Conservation (phyloP, 1,284 basidiomycete species). For the Irpex lacteus region DNA sequence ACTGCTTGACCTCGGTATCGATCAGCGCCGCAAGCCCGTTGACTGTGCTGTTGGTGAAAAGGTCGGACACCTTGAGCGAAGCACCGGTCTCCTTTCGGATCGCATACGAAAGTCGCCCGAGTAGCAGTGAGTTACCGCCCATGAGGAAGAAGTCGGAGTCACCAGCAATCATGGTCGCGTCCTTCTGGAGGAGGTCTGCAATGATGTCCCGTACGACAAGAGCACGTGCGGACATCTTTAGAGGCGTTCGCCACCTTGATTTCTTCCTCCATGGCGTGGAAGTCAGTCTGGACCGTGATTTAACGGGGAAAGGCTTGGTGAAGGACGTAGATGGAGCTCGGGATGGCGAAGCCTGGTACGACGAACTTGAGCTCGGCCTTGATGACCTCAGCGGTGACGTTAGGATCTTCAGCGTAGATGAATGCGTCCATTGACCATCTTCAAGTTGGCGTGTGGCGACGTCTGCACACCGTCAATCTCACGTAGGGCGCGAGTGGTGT, state of each 20-base stretch:
- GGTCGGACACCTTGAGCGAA: conserved; percentile 34
- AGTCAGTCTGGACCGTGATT: conserved; percentile 31
- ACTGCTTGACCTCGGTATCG: conserved; percentile 21
- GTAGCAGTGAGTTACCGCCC: conserved; percentile 43
- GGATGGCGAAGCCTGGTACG: conserved; percentile 2
- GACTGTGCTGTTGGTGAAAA: conserved; percentile 42
- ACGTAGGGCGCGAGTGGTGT: conserved; percentile 44
- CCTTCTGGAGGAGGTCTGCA: conserved; percentile 36
- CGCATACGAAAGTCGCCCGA: conserved; percentile 41
- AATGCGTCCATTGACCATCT: conserved; percentile 38
- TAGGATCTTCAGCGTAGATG: conserved; percentile 21
- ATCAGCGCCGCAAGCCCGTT: conserved; percentile 38
- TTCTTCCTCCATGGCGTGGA: conserved; percentile 33
- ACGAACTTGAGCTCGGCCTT: conserved; percentile 18
- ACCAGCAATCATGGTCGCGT: conserved; percentile 31
- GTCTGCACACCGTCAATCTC: conserved; percentile 42
- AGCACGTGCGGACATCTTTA: conserved; percentile 32
- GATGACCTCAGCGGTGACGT: conserved; percentile 22
- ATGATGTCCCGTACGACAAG: conserved; percentile 39
- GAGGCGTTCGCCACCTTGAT: conserved; percentile 27
- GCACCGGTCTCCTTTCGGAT: conserved; percentile 39
- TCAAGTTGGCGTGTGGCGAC: conserved; percentile 37
- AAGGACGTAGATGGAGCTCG: conserved; percentile 6
- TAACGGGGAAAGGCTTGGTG: conserved; percentile 6
- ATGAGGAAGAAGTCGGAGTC: conserved; percentile 37